Evolutionary conservation across 2,329 filamentous ascomycete species (phyloP).

Genomic region (Nemania serpens): DNA sequence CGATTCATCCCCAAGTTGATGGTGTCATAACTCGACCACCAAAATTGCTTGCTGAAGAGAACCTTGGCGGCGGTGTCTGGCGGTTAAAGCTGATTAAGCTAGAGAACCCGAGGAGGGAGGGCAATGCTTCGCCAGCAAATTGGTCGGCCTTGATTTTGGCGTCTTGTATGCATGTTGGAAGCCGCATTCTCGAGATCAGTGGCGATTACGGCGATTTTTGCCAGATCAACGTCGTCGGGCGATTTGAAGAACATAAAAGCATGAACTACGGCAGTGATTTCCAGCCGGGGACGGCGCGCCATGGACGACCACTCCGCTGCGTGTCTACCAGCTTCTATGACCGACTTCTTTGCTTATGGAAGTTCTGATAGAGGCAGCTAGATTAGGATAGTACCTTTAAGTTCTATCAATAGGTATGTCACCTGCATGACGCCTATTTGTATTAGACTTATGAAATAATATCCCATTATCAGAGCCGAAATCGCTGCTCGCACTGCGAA

Average conservation of each 20-base stretch:
- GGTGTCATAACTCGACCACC: slow-evolving; percentile 49
- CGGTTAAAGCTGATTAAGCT: slow-evolving; percentile 67
- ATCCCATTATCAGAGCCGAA: too few species aligned
- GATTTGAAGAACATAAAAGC: slow-evolving; percentile 84
- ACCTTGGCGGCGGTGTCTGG: slow-evolving; percentile 86
- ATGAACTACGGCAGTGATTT: slow-evolving; percentile 94
- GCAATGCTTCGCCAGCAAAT: slow-evolving; percentile 3
- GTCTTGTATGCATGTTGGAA: slow-evolving; percentile 93
- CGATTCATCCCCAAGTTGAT: slow-evolving; percentile 49
- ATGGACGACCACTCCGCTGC: slow-evolving; percentile 48
- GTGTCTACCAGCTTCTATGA: slow-evolving; percentile 82
- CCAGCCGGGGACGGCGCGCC: slow-evolving; percentile 46
- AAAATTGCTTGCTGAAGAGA: slow-evolving; percentile 63
- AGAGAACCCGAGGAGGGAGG: slow-evolving; percentile 32
- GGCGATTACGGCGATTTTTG: slow-evolving; percentile 51
- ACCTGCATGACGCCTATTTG: too few species aligned
- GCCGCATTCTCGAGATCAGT: slow-evolving; percentile 62
- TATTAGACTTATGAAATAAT: too few species aligned
- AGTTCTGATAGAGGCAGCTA: slow-evolving; percentile 28
- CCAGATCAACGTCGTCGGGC: slow-evolving; percentile 67
- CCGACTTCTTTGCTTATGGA: slow-evolving; percentile 71
- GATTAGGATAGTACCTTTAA: too few species aligned
- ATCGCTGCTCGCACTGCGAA: too few species aligned
- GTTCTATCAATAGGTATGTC: too few species aligned
- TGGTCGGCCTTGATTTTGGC: slow-evolving; percentile 64